Evolutionary conservation across 2,329 filamentous ascomycete species (phyloP).

Genomic region (Microdochium paspali): DNA sequence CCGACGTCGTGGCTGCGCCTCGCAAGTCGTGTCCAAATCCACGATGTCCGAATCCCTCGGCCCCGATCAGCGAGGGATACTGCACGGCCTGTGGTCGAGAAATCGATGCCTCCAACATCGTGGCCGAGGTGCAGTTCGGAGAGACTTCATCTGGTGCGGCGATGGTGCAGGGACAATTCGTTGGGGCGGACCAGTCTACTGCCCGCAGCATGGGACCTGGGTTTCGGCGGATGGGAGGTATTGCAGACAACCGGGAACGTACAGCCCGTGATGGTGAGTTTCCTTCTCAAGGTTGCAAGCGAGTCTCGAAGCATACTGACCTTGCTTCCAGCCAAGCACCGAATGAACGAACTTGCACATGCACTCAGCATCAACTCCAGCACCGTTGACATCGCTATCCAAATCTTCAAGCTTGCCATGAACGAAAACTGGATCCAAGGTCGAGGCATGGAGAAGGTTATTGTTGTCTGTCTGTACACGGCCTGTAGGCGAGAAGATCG

Average conservation of each 20-base stretch:
- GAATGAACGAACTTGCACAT: conserved; percentile 54
- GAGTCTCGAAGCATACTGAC: conserved; percentile 8
- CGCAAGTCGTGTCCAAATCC: conserved; percentile 47
- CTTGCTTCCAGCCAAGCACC: conserved; percentile 29
- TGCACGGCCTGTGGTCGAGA: conserved; percentile 82
- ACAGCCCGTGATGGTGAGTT: conserved; percentile 40
- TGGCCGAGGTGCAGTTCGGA: conserved; percentile 84
- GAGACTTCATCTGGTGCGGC: conserved; percentile 80
- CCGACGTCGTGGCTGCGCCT: conserved; percentile 17
- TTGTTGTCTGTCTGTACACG: conserved; percentile 84
- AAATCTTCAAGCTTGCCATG: conserved; percentile 69
- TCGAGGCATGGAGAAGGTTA: conserved; percentile 74
- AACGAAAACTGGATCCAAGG: conserved; percentile 76
- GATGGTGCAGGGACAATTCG: conserved; percentile 81
- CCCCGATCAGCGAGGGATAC: conserved; percentile 47
- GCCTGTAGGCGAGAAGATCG: conserved; percentile 71
- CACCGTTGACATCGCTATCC: conserved; percentile 55
- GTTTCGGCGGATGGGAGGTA: conserved; percentile 48
- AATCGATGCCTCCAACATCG: conserved; percentile 79
- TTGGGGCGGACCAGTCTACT: conserved; percentile 77
- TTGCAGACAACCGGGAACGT: conserved; percentile 44
- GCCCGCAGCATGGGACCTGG: conserved; percentile 58
- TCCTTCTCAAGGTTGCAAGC: not conserved
- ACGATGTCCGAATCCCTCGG: conserved; percentile 49
- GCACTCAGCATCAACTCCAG: conserved; percentile 52